These are phyloP conservation scores for Nicotiana noctiflora DNA, from an alignment of 257 asterid species.

Conservation along the genomic window DNA sequence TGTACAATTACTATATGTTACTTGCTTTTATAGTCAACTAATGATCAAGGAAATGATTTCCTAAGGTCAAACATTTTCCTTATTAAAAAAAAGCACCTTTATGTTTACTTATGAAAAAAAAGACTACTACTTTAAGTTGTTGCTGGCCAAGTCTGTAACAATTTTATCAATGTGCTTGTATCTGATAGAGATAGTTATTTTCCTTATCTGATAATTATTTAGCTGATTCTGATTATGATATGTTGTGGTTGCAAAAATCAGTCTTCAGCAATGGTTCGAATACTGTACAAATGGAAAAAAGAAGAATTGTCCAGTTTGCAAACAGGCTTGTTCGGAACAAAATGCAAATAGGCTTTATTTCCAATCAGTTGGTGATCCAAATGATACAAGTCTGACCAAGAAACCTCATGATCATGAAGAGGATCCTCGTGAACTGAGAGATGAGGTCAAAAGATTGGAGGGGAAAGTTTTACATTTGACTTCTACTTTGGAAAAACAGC, in stretches of 20 bases:
- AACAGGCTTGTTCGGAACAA: conserved; percentile 63
- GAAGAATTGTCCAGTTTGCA: conserved; percentile 92
- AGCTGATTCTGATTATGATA: not conserved
- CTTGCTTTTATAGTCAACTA: not conserved
- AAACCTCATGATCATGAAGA: conserved; percentile 33
- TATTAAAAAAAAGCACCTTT: not conserved
- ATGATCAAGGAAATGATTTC: not conserved
- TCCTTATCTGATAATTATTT: not conserved
- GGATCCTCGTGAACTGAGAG: conserved; percentile 42
- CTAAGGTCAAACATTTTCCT: not conserved
- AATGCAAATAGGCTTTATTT: conserved; percentile 74
- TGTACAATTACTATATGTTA: not conserved
- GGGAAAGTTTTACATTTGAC: conserved; percentile 56
- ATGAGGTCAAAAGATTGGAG: conserved; percentile 64
- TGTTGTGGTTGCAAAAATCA: conserved; percentile 11
- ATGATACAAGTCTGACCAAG: conserved; percentile 41
- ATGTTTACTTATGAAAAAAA: not conserved
- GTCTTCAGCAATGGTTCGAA: conserved; percentile 98
- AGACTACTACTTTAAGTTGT: not conserved
- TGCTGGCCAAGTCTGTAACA: not conserved
- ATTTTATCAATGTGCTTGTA: not conserved
- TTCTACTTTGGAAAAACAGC: conserved; percentile 61
- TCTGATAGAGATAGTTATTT: not conserved
- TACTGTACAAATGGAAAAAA: conserved; percentile 61
- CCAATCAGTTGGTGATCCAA: conserved; percentile 73